Conservation (phyloP, 148 eudicot species). For the Fagopyrum homotropicum region DNA sequence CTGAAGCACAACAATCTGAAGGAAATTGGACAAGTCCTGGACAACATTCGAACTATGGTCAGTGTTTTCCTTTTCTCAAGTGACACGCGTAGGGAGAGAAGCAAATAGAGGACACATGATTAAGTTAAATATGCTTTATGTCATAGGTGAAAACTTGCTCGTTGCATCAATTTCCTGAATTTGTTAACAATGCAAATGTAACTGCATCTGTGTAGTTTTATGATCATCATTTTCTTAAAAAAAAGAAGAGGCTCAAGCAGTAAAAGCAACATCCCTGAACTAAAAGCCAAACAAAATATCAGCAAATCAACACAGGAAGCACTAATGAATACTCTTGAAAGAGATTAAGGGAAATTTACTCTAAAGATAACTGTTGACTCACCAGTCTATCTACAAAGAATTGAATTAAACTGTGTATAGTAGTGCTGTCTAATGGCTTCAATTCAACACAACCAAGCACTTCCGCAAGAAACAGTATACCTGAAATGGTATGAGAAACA, state of each 20-base stretch:
- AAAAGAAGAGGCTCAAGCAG: neutral
- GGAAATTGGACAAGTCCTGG: neutral
- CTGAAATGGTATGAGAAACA: slow-evolving; percentile 28
- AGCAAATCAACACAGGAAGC: neutral
- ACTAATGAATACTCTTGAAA: neutral
- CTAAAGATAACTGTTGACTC: slow-evolving; percentile 27
- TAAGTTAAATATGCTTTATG: neutral
- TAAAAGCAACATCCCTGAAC: neutral
- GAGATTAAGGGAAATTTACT: neutral
- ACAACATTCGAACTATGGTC: neutral
- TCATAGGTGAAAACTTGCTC: neutral
- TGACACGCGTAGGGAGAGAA: neutral
- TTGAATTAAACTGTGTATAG: slow-evolving; percentile 54
- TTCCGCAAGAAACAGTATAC: slow-evolving; percentile 79
- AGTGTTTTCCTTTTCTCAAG: neutral
- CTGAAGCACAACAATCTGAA: slow-evolving; percentile 2
- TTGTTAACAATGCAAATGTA: neutral
- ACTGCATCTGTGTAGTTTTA: neutral
- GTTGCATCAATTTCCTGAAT: neutral
- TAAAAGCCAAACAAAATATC: neutral
- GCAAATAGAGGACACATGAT: neutral
- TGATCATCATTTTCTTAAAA: neutral
- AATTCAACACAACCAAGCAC: slow-evolving; percentile 47
- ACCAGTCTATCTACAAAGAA: slow-evolving; percentile 89
- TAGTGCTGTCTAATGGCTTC: slow-evolving; percentile 45